Evolutionary conservation across 2,329 filamentous ascomycete genomes (phyloP).

Genomic region (Penicillium thymicola): DNA sequence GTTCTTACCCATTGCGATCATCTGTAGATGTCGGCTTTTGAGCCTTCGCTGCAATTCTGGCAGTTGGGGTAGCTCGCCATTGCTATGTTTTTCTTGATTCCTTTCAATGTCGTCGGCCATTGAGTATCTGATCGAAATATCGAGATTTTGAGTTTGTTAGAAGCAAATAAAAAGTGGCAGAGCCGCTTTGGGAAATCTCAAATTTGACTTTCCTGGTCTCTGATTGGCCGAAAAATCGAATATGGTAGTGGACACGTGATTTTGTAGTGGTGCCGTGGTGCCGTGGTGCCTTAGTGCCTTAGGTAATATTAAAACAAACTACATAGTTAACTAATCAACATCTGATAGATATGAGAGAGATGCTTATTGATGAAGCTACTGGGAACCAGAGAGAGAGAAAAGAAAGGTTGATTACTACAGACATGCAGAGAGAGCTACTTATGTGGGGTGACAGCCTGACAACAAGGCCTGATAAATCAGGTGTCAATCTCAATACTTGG

Average conservation of each 20-base stretch:
- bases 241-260: background rate
- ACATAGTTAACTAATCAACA: background rate
- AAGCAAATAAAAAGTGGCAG: background rate
- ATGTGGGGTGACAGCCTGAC: too few relatives aligned
- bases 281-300: background rate
- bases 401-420: too few relatives aligned
- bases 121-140: background rate
- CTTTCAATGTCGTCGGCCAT: background rate
- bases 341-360: background rate
- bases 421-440: too few relatives aligned
- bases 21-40: slow-evolving; percentile 9
- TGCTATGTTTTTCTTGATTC: background rate
- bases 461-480: too few relatives aligned
- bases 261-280: background rate
- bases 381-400: too few relatives aligned
- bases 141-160: too few relatives aligned
- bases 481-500: background rate
- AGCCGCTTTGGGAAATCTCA: background rate
- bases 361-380: background rate
- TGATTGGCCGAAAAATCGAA: background rate
- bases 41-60: slow-evolving; percentile 7
- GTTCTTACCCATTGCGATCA: slow-evolving; percentile 9
- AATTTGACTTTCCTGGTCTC: background rate
- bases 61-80: background rate
- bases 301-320: too few relatives aligned